Conservation (phyloP, 164 flowering plant genomes). For the Magnolia sinica region DNA sequence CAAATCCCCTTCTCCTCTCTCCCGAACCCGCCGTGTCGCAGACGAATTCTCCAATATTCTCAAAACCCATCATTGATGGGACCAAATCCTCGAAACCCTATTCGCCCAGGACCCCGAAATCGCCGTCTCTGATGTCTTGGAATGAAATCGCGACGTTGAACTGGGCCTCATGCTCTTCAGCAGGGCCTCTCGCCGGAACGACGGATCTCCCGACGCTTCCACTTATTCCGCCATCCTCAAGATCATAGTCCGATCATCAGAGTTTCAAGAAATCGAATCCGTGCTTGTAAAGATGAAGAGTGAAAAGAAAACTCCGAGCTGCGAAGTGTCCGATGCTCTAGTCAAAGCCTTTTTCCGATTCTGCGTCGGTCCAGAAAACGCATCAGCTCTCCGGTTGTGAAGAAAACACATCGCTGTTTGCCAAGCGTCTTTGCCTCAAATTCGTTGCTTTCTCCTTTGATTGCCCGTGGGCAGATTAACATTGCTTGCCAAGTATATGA, state of each 20-base stretch:
- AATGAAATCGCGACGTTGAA: slow-evolving; percentile 37
- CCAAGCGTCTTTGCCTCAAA: slow-evolving; percentile 63
- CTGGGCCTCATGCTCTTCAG: slow-evolving; percentile 58
- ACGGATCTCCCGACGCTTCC: background rate
- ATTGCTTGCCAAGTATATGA: slow-evolving; percentile 22
- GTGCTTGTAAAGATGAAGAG: background rate
- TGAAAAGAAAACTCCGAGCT: background rate
- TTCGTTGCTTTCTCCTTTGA: slow-evolving; percentile 49
- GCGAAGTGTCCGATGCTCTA: background rate
- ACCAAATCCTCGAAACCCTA: slow-evolving; percentile 35
- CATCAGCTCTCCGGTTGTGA: background rate
- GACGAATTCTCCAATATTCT: slow-evolving; percentile 41
- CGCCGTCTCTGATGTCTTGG: slow-evolving; percentile 46
- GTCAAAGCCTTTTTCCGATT: background rate
- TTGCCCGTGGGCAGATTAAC: slow-evolving; percentile 28
- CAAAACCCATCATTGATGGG: slow-evolving; percentile 35
- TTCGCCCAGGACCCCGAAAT: slow-evolving; percentile 30
- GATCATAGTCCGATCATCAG: background rate
- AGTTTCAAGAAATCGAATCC: background rate
- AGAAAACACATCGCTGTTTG: slow-evolving; percentile 20
- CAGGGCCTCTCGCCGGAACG: slow-evolving; percentile 27
- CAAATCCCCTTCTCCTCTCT: slow-evolving; percentile 19
- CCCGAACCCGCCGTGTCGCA: slow-evolving; percentile 28
- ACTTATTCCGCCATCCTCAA: background rate
- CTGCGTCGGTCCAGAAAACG: background rate